Conservation (phyloP, 2,329 filamentous ascomycete species). For the Penicillium rolfsii region DNA sequence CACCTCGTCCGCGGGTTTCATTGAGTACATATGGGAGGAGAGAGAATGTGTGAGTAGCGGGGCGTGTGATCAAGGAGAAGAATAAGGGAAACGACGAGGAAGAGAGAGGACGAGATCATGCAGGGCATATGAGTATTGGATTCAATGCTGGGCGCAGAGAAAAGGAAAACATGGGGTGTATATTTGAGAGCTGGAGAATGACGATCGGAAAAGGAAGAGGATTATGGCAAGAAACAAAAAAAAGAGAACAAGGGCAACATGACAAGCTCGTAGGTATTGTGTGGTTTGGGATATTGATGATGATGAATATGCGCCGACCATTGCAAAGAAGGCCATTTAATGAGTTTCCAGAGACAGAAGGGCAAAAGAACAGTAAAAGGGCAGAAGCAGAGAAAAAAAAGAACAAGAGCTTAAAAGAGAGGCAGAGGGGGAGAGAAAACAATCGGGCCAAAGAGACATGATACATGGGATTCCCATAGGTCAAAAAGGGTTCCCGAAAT, state of each 20-base stretch:
- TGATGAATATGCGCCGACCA: constrained; percentile 31
- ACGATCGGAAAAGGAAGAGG: neutral
- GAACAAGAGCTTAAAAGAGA: constrained; percentile 8
- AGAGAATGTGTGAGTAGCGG: constrained; percentile 16
- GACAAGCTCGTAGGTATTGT: constrained; percentile 7
- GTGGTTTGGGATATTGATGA: constrained; percentile 20
- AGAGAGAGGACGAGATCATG: constrained; percentile 24
- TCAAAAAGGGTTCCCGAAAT: constrained; percentile 24
- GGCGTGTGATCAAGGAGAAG: constrained; percentile 3
- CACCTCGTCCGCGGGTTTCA: constrained; percentile 23
- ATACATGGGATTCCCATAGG: constrained; percentile 29
- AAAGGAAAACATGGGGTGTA: constrained; percentile 25
- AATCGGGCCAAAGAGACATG: constrained; percentile 30
- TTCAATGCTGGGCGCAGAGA: neutral
- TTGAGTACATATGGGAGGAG: constrained; percentile 24
- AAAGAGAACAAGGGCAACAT: constrained; percentile 1
- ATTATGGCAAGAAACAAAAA: neutral
- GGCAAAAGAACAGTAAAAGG: constrained; percentile 4
- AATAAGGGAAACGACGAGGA: constrained; percentile 9
- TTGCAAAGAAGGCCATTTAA: constrained; percentile 27
- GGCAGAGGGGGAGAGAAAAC: constrained; percentile 5
- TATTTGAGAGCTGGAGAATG: constrained; percentile 25
- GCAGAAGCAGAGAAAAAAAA: constrained; percentile 11
- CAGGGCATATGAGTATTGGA: constrained; percentile 14
- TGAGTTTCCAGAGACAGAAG: constrained; percentile 25